A percentile compares a stretch with the other conserved stretches of the same genome.
These are phyloP conservation scores for Suillus discolor DNA, from an alignment of 768 basidiomycete genomes.

Conservation along the genomic window DNA sequence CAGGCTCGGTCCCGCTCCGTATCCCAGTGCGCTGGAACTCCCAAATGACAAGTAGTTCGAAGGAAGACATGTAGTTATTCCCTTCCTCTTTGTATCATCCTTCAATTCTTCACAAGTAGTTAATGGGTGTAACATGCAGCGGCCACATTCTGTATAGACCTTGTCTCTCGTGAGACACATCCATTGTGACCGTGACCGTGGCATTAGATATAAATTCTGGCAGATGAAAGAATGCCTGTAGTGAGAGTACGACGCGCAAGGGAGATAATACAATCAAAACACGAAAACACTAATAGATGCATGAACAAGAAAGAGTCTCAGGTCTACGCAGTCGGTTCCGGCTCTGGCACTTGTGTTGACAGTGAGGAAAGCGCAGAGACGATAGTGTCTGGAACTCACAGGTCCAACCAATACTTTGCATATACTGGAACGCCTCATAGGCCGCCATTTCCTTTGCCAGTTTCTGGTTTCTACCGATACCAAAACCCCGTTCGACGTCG, in stretches of 20 bases:
- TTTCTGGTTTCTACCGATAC: conserved; percentile 61
- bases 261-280: background rate
- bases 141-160: background rate
- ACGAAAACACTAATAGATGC: background rate
- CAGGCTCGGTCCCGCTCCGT: too few species aligned
- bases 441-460: conserved; percentile 67
- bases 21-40: too few species aligned
- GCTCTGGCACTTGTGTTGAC: background rate
- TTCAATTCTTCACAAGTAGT: background rate
- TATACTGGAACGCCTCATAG: conserved; percentile 49
- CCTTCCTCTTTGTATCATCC: background rate
- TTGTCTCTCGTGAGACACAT: background rate
- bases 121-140: background rate
- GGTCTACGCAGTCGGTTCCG: background rate
- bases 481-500: conserved; percentile 48
- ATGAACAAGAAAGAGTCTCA: background rate
- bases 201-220: background rate
- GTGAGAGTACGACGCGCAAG: background rate
- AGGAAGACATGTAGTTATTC: background rate
- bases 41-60: too few species aligned
- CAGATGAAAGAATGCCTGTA: background rate
- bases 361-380: background rate
- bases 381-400: conserved; percentile 14
- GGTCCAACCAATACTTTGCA: conserved; percentile 48
- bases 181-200: background rate